Evolutionary conservation across 495 filamentous ascomycete genomes (phyloP), one percentile per base, ranked within the genome.

Genomic region (Neurospora sp.): DNA sequence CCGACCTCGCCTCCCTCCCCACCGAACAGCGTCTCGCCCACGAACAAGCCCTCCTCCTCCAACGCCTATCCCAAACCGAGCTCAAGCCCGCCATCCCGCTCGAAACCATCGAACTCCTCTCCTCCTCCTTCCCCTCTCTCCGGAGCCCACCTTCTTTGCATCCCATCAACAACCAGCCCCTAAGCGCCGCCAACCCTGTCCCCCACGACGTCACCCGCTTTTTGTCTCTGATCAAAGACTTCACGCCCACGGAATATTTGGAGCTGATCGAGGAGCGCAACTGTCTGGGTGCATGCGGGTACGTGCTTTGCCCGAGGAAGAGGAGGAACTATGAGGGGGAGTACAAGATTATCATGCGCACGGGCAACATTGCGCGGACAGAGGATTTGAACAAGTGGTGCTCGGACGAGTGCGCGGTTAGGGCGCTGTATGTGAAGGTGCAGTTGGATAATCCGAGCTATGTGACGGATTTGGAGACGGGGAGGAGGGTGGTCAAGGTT

Each of bases 311-410:
- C n/a, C n/a, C n/a, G n/a, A n/a, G n/a, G n/a, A n/a, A 74, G 59
- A 70, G 71, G 3, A 75, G 78, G 22, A n/a, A 70, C 2, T 73
- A 70, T 27, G 37, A 12, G 9, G 77, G 75, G 2, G 45, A 73
- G 48, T 78, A 48, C 71, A 77, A 73, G 45, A 72, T 79, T 35
- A 20, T 45, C 10, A 61, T 61, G 53, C 53, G 53, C 2, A 27
- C 37, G n/a, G 35, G 59, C 17, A 74, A 73, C 17, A 84, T 84
- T 72, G 83, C 87, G 31, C 87, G 91, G 12, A 86, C 83, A 9
- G 87, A 89, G 70, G 87, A 90, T 75, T 75, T 95, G 10, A 93
- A 96, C 81, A 90, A 91, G 77, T 99, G 96, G 93, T 99, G 96
- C 79, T 92, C 89, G 1, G 87, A 91, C 61, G 84, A 83, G 20